phyloP scores from a whole-genome alignment of 257 asterid species.

The Primulina tabacum region DNA sequence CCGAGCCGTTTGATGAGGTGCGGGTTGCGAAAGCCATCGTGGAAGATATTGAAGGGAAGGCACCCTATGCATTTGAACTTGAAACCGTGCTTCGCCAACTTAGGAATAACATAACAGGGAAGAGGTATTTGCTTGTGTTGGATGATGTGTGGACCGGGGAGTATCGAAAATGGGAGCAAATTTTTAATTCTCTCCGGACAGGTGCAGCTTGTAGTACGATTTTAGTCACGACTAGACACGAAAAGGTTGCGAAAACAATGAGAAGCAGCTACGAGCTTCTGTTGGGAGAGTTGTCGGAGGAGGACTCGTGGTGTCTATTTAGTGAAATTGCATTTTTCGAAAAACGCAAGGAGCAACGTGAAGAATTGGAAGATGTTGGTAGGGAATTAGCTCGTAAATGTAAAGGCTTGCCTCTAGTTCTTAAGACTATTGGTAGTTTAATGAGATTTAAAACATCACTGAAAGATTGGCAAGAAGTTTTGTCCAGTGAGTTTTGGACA shows the following conservation, averaged over 20 bases:
- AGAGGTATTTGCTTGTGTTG: constrained; percentile 42
- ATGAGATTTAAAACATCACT: constrained; percentile 35
- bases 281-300: constrained; percentile 31
- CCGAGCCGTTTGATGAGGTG: constrained; percentile 51
- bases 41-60: constrained; percentile 39
- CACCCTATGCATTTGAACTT: constrained; percentile 37
- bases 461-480: constrained; percentile 37
- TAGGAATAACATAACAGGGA: constrained; percentile 28
- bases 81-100: constrained; percentile 30
- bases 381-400: constrained; percentile 38
- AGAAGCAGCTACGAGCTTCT: constrained; percentile 34
- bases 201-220: constrained; percentile 48
- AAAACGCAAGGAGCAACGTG: constrained; percentile 21
- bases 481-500: constrained; percentile 42
- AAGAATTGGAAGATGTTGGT: constrained; percentile 34
- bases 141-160: constrained; percentile 54
- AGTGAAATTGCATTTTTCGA: constrained; percentile 36
- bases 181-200: constrained; percentile 32
- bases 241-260: constrained; percentile 41
- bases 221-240: constrained; percentile 43
- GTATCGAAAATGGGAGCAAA: constrained; percentile 45
- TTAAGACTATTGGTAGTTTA: constrained; percentile 40
- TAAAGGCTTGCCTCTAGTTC: constrained; percentile 44
- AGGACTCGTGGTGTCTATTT: constrained; percentile 43
- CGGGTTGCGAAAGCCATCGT: constrained; percentile 46